A percentile compares a stretch with the other conserved stretches of the same genome.
phyloP scores from a whole-genome alignment of 192 early-diverging fungal species.

The Helicostylum pulchrum region DNA sequence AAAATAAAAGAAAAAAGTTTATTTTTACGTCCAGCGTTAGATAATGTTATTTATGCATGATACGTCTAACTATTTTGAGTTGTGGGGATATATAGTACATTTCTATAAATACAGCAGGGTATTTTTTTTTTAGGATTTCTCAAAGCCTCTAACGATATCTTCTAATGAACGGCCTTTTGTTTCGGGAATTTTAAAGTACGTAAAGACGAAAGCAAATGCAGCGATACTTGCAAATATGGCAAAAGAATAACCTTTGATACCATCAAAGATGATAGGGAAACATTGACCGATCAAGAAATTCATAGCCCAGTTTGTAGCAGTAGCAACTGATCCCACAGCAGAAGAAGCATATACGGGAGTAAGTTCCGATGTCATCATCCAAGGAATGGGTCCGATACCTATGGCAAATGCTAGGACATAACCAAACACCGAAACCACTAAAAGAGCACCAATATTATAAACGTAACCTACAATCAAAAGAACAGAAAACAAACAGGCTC shows the following conservation, averaged over 20 bases:
- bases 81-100: too few relatives aligned
- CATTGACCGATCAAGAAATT: slow-evolving; percentile 47
- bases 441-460: slow-evolving; percentile 46
- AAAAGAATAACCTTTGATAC: slow-evolving; percentile 41
- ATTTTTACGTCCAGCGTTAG: too few relatives aligned
- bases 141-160: slow-evolving; percentile 39
- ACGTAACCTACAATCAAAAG: slow-evolving; percentile 58
- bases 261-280: slow-evolving; percentile 35
- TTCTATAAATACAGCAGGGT: too few relatives aligned
- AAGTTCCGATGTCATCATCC: slow-evolving; percentile 76
- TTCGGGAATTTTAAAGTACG: slow-evolving; percentile 46
- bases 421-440: slow-evolving; percentile 66
- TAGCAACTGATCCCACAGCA: slow-evolving; percentile 66
- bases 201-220: slow-evolving; percentile 36
- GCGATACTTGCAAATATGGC: slow-evolving; percentile 8
- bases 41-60: too few relatives aligned
- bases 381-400: slow-evolving; percentile 80
- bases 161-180: slow-evolving; percentile 56
- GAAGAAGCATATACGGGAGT: slow-evolving; percentile 73
- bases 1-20: too few relatives aligned
- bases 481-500: slow-evolving; percentile 57
- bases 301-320: slow-evolving; percentile 66
- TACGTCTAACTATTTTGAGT: too few relatives aligned
- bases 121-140: slow-evolving; percentile 7
- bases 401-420: slow-evolving; percentile 79